Conservation (phyloP, 1,284 basidiomycete species). For the Ceratobasidium sp. region DNA sequence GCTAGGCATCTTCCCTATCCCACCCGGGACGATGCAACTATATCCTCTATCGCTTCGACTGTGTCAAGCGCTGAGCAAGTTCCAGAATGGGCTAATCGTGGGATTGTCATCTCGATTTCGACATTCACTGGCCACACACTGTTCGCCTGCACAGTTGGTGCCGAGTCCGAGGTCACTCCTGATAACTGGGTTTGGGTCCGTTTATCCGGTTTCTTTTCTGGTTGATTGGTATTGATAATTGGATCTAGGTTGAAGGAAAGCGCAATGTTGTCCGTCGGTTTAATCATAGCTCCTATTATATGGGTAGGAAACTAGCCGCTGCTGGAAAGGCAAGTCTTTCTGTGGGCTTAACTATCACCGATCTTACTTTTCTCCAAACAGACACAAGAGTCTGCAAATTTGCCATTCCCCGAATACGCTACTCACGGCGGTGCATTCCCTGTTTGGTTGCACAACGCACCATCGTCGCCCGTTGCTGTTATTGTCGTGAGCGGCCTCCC, state of each 20-base stretch:
- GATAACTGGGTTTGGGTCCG: slow-evolving; percentile 54
- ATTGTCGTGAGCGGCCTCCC: slow-evolving; percentile 59
- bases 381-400: slow-evolving; percentile 36
- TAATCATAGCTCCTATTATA: slow-evolving; percentile 55
- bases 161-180: slow-evolving; percentile 53
- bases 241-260: slow-evolving; percentile 55
- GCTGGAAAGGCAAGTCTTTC: slow-evolving; percentile 38
- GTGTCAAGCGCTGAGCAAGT: slow-evolving; percentile 10
- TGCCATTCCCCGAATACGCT: slow-evolving; percentile 48
- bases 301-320: slow-evolving; percentile 53
- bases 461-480: slow-evolving; percentile 55
- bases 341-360: not conserved
- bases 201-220: slow-evolving; percentile 12
- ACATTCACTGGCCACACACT: slow-evolving; percentile 56
- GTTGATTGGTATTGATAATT: not conserved
- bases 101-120: slow-evolving; percentile 56
- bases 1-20: slow-evolving; percentile 17
- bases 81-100: slow-evolving; percentile 48
- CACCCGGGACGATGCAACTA: slow-evolving; percentile 28
- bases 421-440: slow-evolving; percentile 58
- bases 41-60: slow-evolving; percentile 27
- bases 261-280: slow-evolving; percentile 56
- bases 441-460: slow-evolving; percentile 55
- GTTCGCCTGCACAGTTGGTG: slow-evolving; percentile 55
- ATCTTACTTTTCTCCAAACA: not conserved